Percentiles rank a stretch among this genome's conserved stretches.
Evolutionary conservation across 331 rosid genomes (phyloP).

Genomic region (Quercus lobata): DNA sequence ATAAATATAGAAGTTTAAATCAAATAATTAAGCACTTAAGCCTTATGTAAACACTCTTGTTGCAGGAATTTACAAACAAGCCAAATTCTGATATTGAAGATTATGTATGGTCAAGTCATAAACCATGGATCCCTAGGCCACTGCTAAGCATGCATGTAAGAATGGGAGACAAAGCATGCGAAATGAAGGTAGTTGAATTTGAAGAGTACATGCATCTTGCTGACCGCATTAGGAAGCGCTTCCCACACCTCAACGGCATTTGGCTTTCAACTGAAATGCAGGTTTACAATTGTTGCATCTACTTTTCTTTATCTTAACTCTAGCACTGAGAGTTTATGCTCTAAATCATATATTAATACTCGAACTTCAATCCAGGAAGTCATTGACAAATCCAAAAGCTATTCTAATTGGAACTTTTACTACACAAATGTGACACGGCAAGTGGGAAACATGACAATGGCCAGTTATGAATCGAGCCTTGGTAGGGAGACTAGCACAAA

Average conservation of each 20-base stretch:
- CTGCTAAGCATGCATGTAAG: slow-evolving; percentile 89
- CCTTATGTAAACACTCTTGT: background rate
- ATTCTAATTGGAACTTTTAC: slow-evolving; percentile 63
- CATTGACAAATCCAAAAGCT: slow-evolving; percentile 52
- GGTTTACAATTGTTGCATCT: slow-evolving; percentile 29
- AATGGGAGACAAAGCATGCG: slow-evolving; percentile 95
- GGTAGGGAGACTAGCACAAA: slow-evolving; percentile 86
- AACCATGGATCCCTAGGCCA: slow-evolving; percentile 87
- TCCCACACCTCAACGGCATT: slow-evolving; percentile 63
- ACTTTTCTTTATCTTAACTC: background rate
- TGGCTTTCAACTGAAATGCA: slow-evolving; percentile 99
- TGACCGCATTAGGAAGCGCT: slow-evolving; percentile 50
- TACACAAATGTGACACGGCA: slow-evolving; percentile 71
- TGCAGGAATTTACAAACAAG: slow-evolving; percentile 33
- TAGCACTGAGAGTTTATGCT: background rate
- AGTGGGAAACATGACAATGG: slow-evolving; percentile 61
- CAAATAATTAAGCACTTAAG: background rate
- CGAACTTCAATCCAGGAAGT: slow-evolving; percentile 56
- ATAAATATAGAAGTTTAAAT: background rate
- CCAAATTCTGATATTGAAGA: slow-evolving; percentile 58
- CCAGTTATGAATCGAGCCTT: slow-evolving; percentile 62
- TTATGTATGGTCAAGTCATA: slow-evolving; percentile 87
- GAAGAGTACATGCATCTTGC: slow-evolving; percentile 83
- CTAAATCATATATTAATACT: background rate
- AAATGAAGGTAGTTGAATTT: slow-evolving; percentile 81